Conservation (phyloP, 2,329 filamentous ascomycete genomes). For the Trichoderma afroharzianum region DNA sequence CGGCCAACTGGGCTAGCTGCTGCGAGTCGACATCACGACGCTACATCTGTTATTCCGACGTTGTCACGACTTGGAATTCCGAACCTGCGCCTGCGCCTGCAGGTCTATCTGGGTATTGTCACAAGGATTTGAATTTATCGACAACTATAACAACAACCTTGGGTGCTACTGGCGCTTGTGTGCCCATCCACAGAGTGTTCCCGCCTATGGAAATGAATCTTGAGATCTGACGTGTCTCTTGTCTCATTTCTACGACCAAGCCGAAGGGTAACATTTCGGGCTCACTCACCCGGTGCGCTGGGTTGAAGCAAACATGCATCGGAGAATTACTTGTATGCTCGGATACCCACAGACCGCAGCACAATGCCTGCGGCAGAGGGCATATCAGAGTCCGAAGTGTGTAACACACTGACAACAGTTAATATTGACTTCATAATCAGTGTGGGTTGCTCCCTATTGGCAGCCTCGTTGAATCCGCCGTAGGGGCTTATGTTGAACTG, state of each 20-base stretch:
- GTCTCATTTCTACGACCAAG: not conserved
- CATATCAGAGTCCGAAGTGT: not conserved
- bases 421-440: not conserved
- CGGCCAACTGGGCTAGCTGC: not conserved
- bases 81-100: not conserved
- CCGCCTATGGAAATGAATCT: not conserved
- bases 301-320: constrained; percentile 16
- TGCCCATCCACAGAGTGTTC: not conserved
- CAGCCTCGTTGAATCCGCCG: not conserved
- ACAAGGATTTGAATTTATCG: not conserved
- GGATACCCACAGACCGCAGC: not conserved
- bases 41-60: not conserved
- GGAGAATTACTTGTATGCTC: constrained; percentile 14
- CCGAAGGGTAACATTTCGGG: not conserved
- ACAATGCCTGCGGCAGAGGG: not conserved
- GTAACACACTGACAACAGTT: not conserved
- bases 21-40: not conserved
- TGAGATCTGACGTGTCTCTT: not conserved
- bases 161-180: not conserved
- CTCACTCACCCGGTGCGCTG: not conserved
- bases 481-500: not conserved
- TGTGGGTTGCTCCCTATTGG: not conserved
- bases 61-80: not conserved
- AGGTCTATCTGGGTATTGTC: not conserved
- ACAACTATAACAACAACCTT: not conserved